These are phyloP conservation scores for Arthrinium puccinioides DNA, from an alignment of 2,329 filamentous ascomycete species.

Conservation along the genomic window DNA sequence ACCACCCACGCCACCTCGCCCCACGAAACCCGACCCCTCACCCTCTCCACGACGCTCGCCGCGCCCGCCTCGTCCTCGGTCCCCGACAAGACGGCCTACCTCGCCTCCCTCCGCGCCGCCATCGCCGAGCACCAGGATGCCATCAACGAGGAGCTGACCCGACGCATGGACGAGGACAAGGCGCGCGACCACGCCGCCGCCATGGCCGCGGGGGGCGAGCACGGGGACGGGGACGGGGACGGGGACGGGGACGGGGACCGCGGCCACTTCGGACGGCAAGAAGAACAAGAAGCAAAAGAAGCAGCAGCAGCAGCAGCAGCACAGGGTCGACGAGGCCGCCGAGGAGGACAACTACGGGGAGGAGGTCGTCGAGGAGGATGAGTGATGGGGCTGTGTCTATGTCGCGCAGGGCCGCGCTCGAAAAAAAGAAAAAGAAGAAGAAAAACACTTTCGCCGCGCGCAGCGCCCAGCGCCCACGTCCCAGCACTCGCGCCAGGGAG, in stretches of 20 bases:
- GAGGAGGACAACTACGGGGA: constrained; percentile 82
- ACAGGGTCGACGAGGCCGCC: constrained; percentile 39
- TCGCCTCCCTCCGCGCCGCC: constrained; percentile 51
- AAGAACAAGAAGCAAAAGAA: constrained; percentile 19
- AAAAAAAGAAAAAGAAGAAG: too few relatives aligned
- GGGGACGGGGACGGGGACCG: background rate
- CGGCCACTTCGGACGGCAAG: background rate
- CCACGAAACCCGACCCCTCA: background rate
- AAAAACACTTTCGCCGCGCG: too few relatives aligned
- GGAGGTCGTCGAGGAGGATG: constrained; percentile 61
- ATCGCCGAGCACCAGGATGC: constrained; percentile 52
- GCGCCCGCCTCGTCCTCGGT: background rate
- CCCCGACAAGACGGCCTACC: constrained; percentile 48
- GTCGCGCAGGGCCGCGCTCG: too few relatives aligned
- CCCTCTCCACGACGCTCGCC: background rate
- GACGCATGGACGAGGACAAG: constrained; percentile 69
- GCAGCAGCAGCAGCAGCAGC: constrained; percentile 16
- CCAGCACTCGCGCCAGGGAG: too few relatives aligned
- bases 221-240: background rate
- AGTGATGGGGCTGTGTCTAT: too few relatives aligned
- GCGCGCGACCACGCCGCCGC: constrained; percentile 30
- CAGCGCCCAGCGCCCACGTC: too few relatives aligned
- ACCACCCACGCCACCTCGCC: background rate
- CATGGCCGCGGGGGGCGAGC: constrained; percentile 7
- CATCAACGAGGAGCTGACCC: constrained; percentile 65